Percentiles rank a stretch among this genome's conserved stretches.
phyloP scores from a whole-genome alignment of 2,329 filamentous ascomycete species.

The Colletotrichum destructivum region DNA sequence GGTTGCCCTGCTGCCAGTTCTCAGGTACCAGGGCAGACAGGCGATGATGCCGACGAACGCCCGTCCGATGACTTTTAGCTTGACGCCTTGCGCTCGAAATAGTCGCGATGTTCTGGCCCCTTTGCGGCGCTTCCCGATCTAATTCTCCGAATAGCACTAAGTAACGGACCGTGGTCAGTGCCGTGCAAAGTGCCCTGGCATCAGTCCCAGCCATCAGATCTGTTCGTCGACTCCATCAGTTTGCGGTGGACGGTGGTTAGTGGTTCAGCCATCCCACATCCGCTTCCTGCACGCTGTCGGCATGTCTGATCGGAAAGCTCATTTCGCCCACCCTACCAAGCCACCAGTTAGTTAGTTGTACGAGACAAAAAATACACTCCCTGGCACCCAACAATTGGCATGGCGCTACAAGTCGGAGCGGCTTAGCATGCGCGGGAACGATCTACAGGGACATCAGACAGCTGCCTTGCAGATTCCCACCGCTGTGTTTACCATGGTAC shows the following conservation, averaged over 20 bases:
- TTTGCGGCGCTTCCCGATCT: conserved; percentile 20
- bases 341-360: conserved; percentile 1
- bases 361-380: conserved; percentile 17
- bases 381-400: conserved; percentile 13
- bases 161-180: conserved; percentile 7
- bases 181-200: conserved; percentile 14
- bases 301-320: background rate
- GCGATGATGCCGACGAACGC: background rate
- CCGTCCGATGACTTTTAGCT: background rate
- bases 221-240: background rate
- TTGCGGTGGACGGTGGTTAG: too few species aligned
- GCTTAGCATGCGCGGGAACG: conserved; percentile 26
- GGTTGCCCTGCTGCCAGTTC: background rate
- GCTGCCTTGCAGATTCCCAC: conserved; percentile 35
- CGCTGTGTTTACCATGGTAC: conserved; percentile 2
- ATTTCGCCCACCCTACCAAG: background rate
- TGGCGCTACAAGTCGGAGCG: conserved; percentile 13
- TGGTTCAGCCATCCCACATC: too few species aligned
- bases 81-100: conserved; percentile 16
- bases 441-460: conserved; percentile 34
- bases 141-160: conserved; percentile 32
- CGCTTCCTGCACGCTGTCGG: background rate
- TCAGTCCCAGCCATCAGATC: conserved; percentile 19
- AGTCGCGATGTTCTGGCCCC: conserved; percentile 1
- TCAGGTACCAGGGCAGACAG: background rate